Evolutionary conservation across 108 stramenopile species (phyloP), one percentile per base, ranked within the genome.

Genomic region (Nannochloropsis oceanica): DNA sequence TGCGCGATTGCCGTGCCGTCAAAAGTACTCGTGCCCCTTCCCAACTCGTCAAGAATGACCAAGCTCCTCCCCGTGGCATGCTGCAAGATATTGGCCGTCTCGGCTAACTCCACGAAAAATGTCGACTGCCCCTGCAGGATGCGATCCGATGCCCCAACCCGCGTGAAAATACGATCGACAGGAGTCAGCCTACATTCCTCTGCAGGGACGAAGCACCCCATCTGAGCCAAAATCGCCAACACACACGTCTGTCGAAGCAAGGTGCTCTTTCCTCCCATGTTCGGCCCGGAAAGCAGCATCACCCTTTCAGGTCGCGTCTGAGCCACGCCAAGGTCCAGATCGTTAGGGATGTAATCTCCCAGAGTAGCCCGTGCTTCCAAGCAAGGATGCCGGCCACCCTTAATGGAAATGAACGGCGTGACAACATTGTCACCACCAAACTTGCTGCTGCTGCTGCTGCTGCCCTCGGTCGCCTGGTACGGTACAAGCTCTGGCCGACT

Each of bases 1-100:
- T 95, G 94, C 11, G 99, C 99, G 92, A 99, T 99, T 26, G 99
- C 99, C 42, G 98, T 98, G 42, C 99, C 99, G 88, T 99, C 99
- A 86, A 98, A 99, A 1, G 99, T 99, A 20, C 93, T 92, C 14
- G 99, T 99, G 73, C 97, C 97, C 12, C 93, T 85, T 10, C 97
- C 98, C 24, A 99, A 93, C 92, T 99, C 99, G 85, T 98, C 98
- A 92, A 99, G 95, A 83, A 99, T 99, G 80, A 97, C 96, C 59
- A 99, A 89, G 81, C 94, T 94, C 26, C 96, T 89, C 44, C 93
- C 86, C 12, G 98, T 97, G 18, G 98, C 98, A 26, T 94, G 94
- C 44, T 96, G 91, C 11, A 99, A 93, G 11, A 98, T 97, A n/a
- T 95, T 93, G 1, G 99, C 95, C 27, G 98, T 99, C 89, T 99